Percentiles rank a stretch among this genome's conserved stretches.
Evolutionary conservation across 768 basidiomycete species (phyloP).

Genomic region (Suillus spraguei): DNA sequence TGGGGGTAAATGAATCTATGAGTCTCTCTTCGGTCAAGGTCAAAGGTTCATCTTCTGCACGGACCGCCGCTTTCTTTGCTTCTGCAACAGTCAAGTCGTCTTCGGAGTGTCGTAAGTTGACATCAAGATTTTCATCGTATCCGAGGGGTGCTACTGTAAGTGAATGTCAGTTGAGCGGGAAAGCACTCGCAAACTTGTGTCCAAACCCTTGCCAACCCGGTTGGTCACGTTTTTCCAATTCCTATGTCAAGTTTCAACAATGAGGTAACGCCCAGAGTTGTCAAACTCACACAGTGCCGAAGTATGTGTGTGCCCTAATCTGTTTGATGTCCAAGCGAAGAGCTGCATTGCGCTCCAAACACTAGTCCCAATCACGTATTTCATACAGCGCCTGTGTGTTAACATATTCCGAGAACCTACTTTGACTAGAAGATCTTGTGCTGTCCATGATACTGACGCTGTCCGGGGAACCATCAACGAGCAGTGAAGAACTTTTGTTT

Average conservation of each 20-base stretch:
- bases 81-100: slow-evolving; percentile 5
- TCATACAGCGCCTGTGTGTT: neutral
- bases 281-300: slow-evolving; percentile 47
- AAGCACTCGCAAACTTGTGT: neutral
- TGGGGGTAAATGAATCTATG: slow-evolving; percentile 6
- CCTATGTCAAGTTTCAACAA: slow-evolving; percentile 24
- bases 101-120: slow-evolving; percentile 7
- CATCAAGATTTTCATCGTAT: slow-evolving; percentile 17
- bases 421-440: slow-evolving; percentile 47
- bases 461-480: slow-evolving; percentile 29
- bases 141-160: neutral
- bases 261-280: neutral
- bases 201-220: slow-evolving; percentile 1
- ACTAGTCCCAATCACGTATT: slow-evolving; percentile 36
- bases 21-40: neutral
- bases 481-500: slow-evolving; percentile 37
- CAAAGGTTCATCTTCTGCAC: slow-evolving; percentile 4
- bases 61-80: neutral
- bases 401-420: slow-evolving; percentile 30
- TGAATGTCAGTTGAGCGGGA: neutral
- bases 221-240: slow-evolving; percentile 42
- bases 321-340: slow-evolving; percentile 43
- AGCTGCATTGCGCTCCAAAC: slow-evolving; percentile 57
- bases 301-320: slow-evolving; percentile 52
- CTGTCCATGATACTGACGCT: slow-evolving; percentile 29